Conservation (phyloP, 2,329 filamentous ascomycete genomes). For the Coniochaeta sp. region DNA sequence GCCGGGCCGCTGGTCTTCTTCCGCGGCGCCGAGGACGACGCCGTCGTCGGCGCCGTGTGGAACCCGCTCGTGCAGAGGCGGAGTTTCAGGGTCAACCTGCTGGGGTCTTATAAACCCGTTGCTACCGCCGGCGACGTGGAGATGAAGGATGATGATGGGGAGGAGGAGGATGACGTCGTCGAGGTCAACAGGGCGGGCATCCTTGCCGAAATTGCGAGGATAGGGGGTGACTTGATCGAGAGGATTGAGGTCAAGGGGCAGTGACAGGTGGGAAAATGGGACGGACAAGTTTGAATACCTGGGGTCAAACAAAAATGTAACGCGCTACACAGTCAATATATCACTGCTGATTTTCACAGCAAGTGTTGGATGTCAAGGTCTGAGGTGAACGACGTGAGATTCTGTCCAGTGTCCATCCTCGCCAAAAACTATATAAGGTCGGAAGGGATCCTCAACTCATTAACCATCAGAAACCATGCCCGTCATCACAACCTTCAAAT, state of each 20-base stretch:
- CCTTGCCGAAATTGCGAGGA: slow-evolving; percentile 63
- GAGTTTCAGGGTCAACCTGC: slow-evolving; percentile 63
- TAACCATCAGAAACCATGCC: slow-evolving; percentile 1
- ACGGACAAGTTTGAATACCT: too few relatives aligned
- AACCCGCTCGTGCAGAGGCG: slow-evolving; percentile 47
- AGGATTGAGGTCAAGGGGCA: slow-evolving; percentile 47
- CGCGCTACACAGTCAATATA: too few relatives aligned
- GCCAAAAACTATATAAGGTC: background rate
- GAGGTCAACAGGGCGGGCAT: slow-evolving; percentile 62
- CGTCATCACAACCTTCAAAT: background rate
- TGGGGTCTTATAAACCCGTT: slow-evolving; percentile 57
- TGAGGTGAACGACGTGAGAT: background rate
- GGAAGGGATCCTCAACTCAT: background rate
- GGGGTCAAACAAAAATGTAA: too few relatives aligned
- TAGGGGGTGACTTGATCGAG: slow-evolving; percentile 61
- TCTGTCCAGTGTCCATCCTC: background rate
- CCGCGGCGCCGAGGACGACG: slow-evolving; percentile 52
- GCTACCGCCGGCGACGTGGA: slow-evolving; percentile 8
- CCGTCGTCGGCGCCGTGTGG: slow-evolving; percentile 51
- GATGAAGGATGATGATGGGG: slow-evolving; percentile 23
- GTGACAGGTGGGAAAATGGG: background rate
- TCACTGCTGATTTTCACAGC: background rate
- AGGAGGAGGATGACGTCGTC: slow-evolving; percentile 39
- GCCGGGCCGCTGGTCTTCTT: slow-evolving; percentile 72
- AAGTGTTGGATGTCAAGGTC: background rate